A percentile compares a stretch with the other conserved stretches of the same genome.
phyloP scores from a whole-genome alignment of 2,329 filamentous ascomycete species.

The Ophiostoma himal-ulmi region DNA sequence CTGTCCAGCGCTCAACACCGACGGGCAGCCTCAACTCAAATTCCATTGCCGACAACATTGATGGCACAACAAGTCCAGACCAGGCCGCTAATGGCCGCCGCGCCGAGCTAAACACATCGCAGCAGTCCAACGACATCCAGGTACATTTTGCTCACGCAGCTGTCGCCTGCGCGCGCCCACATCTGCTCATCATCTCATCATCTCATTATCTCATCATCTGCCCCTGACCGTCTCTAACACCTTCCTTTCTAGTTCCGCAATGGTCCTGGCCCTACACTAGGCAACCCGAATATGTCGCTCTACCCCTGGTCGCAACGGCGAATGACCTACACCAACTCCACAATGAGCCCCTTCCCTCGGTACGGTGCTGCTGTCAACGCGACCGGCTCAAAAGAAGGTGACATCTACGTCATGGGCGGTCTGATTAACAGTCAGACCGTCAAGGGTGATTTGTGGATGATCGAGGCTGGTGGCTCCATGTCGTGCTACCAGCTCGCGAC shows the following conservation, averaged over 20 bases:
- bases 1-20: slow-evolving; percentile 58
- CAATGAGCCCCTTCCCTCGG: slow-evolving; percentile 84
- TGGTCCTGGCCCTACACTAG: slow-evolving; percentile 42
- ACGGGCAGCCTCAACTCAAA: slow-evolving; percentile 74
- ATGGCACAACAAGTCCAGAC: slow-evolving; percentile 53
- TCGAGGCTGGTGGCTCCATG: slow-evolving; percentile 82
- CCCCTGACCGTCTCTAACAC: slow-evolving; percentile 4
- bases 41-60: slow-evolving; percentile 53
- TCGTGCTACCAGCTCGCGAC: slow-evolving; percentile 88
- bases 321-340: slow-evolving; percentile 74
- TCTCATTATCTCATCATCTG: background rate
- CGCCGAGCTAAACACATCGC: slow-evolving; percentile 46
- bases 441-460: slow-evolving; percentile 96
- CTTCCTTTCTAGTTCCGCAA: slow-evolving; percentile 47
- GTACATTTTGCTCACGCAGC: slow-evolving; percentile 11
- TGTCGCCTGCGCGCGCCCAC: background rate
- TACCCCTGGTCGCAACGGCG: slow-evolving; percentile 95
- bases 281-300: slow-evolving; percentile 66
- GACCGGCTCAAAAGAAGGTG: slow-evolving; percentile 87
- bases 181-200: no score
- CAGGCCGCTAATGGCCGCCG: slow-evolving; percentile 57
- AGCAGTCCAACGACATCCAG: slow-evolving; percentile 34
- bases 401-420: slow-evolving; percentile 96
- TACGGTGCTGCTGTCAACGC: slow-evolving; percentile 97
- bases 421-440: slow-evolving; percentile 92